phyloP scores from a whole-genome alignment of 2,329 filamentous ascomycete species.

The Pyrenophora seminiperda region DNA sequence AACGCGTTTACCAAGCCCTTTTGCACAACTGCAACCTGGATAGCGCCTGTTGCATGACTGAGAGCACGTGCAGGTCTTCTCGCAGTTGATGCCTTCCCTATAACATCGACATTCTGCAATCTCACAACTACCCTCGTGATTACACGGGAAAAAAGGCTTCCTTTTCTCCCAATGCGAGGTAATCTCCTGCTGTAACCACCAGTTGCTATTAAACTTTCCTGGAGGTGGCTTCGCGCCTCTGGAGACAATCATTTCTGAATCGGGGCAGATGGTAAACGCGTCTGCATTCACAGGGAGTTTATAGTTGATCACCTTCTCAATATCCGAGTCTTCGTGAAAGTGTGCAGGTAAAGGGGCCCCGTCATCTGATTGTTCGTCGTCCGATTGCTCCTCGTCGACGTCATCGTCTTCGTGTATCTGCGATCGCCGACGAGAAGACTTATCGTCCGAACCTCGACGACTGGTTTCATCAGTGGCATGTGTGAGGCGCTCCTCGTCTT shows the following conservation, averaged over 20 bases:
- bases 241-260: neutral
- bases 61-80: conserved; percentile 73
- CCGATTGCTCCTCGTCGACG: neutral
- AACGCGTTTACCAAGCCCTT: conserved; percentile 46
- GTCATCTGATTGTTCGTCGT: neutral
- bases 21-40: conserved; percentile 50
- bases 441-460: conserved; percentile 4
- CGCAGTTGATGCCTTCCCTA: conserved; percentile 66
- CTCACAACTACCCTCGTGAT: conserved; percentile 69
- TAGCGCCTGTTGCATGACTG: conserved; percentile 60
- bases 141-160: conserved; percentile 67
- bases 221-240: conserved; percentile 13
- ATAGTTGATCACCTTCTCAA: conserved; percentile 36
- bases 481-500: conserved; percentile 7
- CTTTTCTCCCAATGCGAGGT: conserved; percentile 63
- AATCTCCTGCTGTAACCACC: conserved; percentile 42
- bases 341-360: conserved; percentile 13
- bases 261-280: conserved; percentile 9
- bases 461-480: conserved; percentile 6
- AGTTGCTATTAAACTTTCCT: conserved; percentile 22
- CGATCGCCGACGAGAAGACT: neutral
- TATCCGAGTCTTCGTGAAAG: conserved; percentile 23
- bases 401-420: neutral
- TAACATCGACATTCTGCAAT: conserved; percentile 67
- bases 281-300: conserved; percentile 24